phyloP scores from a whole-genome alignment of 139 green algal species.

The Coelastrella sp. region DNA sequence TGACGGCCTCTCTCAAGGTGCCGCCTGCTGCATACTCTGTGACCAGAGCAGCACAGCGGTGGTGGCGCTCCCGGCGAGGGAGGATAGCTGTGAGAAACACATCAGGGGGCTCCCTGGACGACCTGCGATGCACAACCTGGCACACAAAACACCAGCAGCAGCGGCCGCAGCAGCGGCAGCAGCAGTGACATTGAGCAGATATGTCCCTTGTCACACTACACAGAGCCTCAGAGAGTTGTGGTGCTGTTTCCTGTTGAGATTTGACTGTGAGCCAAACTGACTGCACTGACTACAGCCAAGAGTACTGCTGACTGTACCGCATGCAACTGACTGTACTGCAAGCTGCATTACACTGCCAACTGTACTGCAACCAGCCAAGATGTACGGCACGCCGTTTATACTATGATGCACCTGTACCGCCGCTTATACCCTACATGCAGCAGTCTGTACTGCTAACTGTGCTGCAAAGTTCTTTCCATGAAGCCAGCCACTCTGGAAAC shows the following conservation, averaged over 20 bases:
- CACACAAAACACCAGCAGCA: neutral
- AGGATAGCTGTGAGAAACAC: constrained; percentile 51
- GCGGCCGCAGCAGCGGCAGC: neutral
- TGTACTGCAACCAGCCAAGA: no score
- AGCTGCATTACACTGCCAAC: no score
- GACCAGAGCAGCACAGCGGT: constrained; percentile 51
- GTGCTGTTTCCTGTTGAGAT: no score
- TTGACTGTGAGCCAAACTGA: no score
- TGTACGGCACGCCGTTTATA: no score
- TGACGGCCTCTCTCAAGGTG: constrained; percentile 52
- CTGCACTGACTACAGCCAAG: no score
- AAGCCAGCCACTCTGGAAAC: no score
- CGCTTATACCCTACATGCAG: neutral
- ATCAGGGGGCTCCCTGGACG: constrained; percentile 31
- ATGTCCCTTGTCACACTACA: no score
- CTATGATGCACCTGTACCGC: no score
- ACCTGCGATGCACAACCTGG: constrained; percentile 36
- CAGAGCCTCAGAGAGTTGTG: no score
- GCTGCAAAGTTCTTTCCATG: neutral
- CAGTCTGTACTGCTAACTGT: neutral
- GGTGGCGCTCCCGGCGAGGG: constrained; percentile 53
- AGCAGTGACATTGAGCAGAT: neutral
- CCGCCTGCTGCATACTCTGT: constrained; percentile 52
- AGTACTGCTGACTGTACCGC: no score
- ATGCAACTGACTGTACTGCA: no score